Percentiles rank a stretch among this genome's conserved stretches.
phyloP scores from a whole-genome alignment of 805 yeast genomes.

The Lipomyces anomalus region DNA sequence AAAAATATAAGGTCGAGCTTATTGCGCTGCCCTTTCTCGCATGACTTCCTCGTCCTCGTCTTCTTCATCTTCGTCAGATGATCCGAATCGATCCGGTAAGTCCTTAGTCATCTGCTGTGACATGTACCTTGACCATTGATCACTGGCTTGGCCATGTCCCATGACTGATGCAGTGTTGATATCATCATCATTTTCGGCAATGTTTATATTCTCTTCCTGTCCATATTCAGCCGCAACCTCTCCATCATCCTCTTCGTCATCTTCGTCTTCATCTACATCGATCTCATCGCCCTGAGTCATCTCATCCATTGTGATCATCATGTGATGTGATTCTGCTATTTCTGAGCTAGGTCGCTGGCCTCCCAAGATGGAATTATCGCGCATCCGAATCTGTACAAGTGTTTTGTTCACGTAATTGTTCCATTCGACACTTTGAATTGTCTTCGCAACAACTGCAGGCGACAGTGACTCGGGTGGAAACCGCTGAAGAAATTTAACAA shows the following conservation, averaged over 20 bases:
- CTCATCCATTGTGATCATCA: conserved; percentile 29
- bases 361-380: conserved; percentile 89
- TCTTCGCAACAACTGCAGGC: conserved; percentile 46
- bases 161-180: conserved; percentile 31
- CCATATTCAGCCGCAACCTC: conserved; percentile 25
- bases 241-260: conserved; percentile 26
- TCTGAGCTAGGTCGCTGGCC: conserved; percentile 47
- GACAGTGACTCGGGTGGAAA: conserved; percentile 58
- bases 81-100: conserved; percentile 44
- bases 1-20: too few relatives aligned
- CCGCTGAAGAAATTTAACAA: conserved; percentile 72
- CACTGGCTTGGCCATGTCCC: conserved; percentile 29
- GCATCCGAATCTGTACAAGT: conserved; percentile 82
- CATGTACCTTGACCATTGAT: conserved; percentile 48
- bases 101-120: conserved; percentile 64
- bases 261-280: conserved; percentile 10
- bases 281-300: conserved; percentile 19
- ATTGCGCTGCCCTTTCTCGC: background rate
- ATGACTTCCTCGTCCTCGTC: conserved; percentile 39
- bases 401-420: conserved; percentile 74
- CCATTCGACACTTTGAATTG: conserved; percentile 55
- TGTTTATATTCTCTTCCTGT: conserved; percentile 12
- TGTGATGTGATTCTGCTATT: conserved; percentile 9
- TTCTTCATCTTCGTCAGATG: conserved; percentile 54
- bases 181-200: conserved; percentile 28